A percentile compares a stretch with the other conserved stretches of the same genome.
Conservation (phyloP, 306 rosid species). For the Inga oerstediana region DNA sequence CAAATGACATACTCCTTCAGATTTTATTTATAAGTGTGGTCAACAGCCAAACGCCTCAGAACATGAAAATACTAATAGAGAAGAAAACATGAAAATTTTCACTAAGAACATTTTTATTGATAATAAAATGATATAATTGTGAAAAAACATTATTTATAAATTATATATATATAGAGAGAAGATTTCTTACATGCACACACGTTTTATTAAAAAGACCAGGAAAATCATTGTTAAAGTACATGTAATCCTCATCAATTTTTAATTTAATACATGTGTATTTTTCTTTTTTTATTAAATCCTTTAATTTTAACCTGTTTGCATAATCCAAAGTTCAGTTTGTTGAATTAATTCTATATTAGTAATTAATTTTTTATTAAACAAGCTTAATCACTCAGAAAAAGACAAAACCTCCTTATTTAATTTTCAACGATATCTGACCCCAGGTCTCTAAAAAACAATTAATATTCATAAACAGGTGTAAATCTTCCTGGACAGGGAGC, state of each 20-base stretch:
- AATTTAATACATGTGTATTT: too few species aligned
- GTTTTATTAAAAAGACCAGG: background rate
- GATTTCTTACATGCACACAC: background rate
- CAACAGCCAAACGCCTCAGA: too few species aligned
- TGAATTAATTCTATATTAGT: background rate
- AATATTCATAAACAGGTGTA: background rate
- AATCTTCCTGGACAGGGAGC: background rate
- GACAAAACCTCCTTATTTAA: conserved; percentile 39
- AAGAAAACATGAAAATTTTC: too few species aligned
- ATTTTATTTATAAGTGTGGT: too few species aligned
- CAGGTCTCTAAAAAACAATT: background rate
- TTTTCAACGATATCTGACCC: conserved; percentile 27
- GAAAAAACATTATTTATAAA: background rate
- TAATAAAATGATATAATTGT: too few species aligned
- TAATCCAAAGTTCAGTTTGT: conserved; percentile 10
- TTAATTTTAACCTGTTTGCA: too few species aligned
- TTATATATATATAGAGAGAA: too few species aligned
- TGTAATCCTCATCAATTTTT: too few species aligned
- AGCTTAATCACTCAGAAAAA: background rate
- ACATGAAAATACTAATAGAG: too few species aligned
- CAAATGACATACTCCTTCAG: too few species aligned
- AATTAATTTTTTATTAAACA: conserved; percentile 7
- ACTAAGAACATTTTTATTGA: background rate
- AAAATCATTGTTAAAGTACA: too few species aligned
- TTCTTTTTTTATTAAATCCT: too few species aligned